Evolutionary conservation across 179 eudicot genomes (phyloP).

Genomic region (Heliamphora pulchella): DNA sequence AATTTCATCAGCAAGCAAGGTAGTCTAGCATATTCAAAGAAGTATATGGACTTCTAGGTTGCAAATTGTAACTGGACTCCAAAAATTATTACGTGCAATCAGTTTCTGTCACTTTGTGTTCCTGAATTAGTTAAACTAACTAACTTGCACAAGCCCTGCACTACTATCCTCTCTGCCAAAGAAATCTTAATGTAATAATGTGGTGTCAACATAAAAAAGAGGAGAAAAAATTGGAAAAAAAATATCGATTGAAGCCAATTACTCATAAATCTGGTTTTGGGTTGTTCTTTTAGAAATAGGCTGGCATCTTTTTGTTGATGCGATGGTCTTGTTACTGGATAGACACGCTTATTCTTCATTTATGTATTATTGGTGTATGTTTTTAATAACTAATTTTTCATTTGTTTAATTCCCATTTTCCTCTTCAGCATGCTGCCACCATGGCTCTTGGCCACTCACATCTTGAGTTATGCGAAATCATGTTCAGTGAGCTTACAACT

Average conservation of each 20-base stretch:
- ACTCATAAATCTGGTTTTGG: background rate
- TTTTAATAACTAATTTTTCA: background rate
- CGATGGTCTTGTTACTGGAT: background rate
- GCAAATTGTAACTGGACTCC: too few relatives aligned
- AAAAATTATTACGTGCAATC: too few relatives aligned
- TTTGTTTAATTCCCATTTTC: background rate
- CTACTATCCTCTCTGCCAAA: background rate
- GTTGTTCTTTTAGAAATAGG: background rate
- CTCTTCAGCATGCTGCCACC: slow-evolving; percentile 81
- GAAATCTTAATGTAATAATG: background rate
- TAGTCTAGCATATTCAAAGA: background rate
- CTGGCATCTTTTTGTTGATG: slow-evolving; percentile 8
- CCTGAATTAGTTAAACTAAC: too few relatives aligned
- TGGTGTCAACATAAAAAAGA: background rate
- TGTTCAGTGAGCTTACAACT: slow-evolving; percentile 90
- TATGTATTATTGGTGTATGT: background rate
- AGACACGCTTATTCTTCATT: background rate
- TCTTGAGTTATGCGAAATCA: slow-evolving; percentile 81
- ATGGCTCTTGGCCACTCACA: slow-evolving; percentile 99
- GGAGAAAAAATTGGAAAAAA: background rate
- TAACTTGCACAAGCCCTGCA: background rate
- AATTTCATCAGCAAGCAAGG: background rate
- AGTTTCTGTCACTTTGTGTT: too few relatives aligned
- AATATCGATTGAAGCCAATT: background rate
- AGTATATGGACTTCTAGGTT: background rate